Percentiles rank a stretch among this genome's conserved stretches.
These are phyloP conservation scores for sorghum (Sorghum bicolor) DNA, from an alignment of 176 grass and related monocot species.

Conservation along the genomic window DNA sequence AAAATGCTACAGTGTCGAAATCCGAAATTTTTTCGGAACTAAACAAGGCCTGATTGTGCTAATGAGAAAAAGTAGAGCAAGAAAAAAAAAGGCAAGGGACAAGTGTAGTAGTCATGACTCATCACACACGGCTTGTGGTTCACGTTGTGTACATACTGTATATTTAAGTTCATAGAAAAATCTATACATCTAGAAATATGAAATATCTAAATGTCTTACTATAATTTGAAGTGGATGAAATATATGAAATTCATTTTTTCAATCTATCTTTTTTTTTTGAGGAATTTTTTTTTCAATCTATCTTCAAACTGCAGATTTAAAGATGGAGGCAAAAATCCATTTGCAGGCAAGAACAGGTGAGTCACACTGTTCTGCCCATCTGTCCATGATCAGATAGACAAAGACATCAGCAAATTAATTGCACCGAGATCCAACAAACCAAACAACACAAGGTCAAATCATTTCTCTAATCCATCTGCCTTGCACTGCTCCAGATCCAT, in stretches of 20 bases:
- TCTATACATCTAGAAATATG: too few relatives aligned
- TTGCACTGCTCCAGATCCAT: not conserved
- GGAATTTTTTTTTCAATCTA: too few relatives aligned
- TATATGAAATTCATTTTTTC: not conserved
- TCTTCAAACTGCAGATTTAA: not conserved
- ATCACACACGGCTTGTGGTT: not conserved
- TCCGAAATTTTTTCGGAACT: too few relatives aligned
- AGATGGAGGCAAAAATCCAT: not conserved
- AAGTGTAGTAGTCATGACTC: not conserved
- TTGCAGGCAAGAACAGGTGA: not conserved
- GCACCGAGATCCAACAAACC: not conserved
- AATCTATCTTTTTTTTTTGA: too few relatives aligned
- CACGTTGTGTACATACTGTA: too few relatives aligned
- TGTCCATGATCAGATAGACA: not conserved
- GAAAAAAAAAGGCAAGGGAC: constrained; percentile 9
- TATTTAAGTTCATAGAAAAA: too few relatives aligned
- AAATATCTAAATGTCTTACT: too few relatives aligned
- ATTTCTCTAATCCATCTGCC: not conserved
- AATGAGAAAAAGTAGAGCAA: not conserved
- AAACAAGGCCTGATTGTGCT: too few relatives aligned
- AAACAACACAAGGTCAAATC: not conserved
- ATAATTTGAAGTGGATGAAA: too few relatives aligned
- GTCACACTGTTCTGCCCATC: not conserved
- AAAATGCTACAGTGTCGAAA: too few relatives aligned
- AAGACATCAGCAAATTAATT: not conserved